phyloP scores from a whole-genome alignment of 2,329 filamentous ascomycete genomes.

The Colletotrichum eleusines region DNA sequence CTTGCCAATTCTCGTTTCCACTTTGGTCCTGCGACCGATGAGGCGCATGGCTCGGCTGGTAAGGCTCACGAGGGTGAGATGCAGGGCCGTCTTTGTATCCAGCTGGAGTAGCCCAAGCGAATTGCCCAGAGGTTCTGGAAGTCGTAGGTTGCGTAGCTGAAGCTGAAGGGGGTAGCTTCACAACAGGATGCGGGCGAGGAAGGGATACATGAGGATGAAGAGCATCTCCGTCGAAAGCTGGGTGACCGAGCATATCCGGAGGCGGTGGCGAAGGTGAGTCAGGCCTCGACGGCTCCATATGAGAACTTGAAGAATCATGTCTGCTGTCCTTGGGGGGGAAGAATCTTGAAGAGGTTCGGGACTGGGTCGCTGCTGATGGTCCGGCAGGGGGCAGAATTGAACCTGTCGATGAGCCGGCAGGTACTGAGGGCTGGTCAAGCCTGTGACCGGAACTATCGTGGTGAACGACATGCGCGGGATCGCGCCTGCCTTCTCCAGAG shows the following conservation, averaged over 20 bases:
- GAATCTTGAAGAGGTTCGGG: slow-evolving; percentile 71
- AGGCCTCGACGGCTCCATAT: slow-evolving; percentile 56
- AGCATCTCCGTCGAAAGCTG: slow-evolving; percentile 76
- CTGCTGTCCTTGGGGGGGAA: slow-evolving; percentile 68
- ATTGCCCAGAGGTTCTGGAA: slow-evolving; percentile 46
- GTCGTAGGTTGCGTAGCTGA: slow-evolving; percentile 53
- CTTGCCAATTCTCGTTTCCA: slow-evolving; percentile 75
- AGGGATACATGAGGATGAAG: slow-evolving; percentile 76
- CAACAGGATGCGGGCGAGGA: slow-evolving; percentile 78
- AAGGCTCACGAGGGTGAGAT: slow-evolving; percentile 12
- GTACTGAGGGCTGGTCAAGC: slow-evolving; percentile 6
- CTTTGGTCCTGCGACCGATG: slow-evolving; percentile 50
- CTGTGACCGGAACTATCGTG: slow-evolving; percentile 39
- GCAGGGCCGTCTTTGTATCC: slow-evolving; percentile 48
- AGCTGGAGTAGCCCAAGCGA: slow-evolving; percentile 53
- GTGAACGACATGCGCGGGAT: slow-evolving; percentile 48
- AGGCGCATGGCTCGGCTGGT: slow-evolving; percentile 42
- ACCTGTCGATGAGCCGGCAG: background rate
- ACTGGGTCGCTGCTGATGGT: slow-evolving; percentile 53
- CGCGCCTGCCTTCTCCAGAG: slow-evolving; percentile 53
- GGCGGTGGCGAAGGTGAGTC: slow-evolving; percentile 78
- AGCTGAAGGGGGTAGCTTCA: slow-evolving; percentile 79
- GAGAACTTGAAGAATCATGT: slow-evolving; percentile 51
- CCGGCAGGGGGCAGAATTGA: slow-evolving; percentile 7
- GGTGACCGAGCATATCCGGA: slow-evolving; percentile 76